Evolutionary conservation across 306 rosid species (phyloP).

Genomic region (Quercus gilva): DNA sequence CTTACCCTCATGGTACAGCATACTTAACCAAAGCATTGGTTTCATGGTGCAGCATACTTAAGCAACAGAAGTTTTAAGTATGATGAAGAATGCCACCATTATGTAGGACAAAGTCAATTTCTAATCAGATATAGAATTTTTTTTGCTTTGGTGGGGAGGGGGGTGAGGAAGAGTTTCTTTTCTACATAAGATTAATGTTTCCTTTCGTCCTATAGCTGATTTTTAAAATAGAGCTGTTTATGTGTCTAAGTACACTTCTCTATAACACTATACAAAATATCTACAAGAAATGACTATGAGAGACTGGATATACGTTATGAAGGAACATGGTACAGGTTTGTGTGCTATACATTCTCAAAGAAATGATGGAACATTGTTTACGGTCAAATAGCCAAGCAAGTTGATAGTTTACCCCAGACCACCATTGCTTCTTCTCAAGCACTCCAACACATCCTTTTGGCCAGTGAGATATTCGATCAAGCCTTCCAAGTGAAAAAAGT

Average conservation of each 20-base stretch:
- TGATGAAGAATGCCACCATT: neutral
- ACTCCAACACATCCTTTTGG: conserved; percentile 56
- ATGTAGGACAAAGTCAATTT: neutral
- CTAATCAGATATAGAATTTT: neutral
- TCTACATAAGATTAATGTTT: neutral
- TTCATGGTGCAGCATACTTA: neutral
- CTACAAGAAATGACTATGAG: neutral
- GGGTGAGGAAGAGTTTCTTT: neutral
- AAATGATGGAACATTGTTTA: neutral
- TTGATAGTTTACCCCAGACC: conserved; percentile 19
- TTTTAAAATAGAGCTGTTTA: neutral
- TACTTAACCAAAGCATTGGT: neutral
- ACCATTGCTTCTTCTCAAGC: conserved; percentile 45
- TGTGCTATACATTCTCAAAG: neutral
- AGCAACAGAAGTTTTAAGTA: neutral
- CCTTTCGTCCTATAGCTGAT: neutral
- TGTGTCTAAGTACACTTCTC: neutral
- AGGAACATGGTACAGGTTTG: neutral
- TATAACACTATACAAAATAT: neutral
- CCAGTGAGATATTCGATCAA: conserved; percentile 71
- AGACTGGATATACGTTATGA: neutral
- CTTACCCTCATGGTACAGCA: neutral
- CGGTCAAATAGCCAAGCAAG: neutral
- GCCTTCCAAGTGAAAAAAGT: conserved; percentile 42
- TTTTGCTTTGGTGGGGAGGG: neutral